Base-by-base conservation (phyloP, 2,329 filamentous ascomycete genomes). In the Xylariaceae sp. region DNA sequence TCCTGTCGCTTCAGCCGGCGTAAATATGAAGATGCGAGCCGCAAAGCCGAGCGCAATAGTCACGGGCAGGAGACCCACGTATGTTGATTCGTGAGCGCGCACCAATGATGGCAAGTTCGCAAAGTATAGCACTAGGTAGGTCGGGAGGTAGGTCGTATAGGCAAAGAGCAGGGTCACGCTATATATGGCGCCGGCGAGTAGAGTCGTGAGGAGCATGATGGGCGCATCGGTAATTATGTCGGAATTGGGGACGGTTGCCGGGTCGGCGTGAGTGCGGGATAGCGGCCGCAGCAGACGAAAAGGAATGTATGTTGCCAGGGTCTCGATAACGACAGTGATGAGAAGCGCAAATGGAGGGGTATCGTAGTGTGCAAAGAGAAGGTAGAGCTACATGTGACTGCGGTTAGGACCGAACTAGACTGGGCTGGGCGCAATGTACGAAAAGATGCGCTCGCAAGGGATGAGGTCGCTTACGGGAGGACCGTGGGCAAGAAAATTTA, bases 311-410 rank as follows among this genome's bases (percentile, higher is more conserved):
- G 83, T 82, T 2, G 88, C 83, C 55, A 85, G 63, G 49, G 88
- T 74, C 63, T 92, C 87, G 63, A 92, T 86, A 32, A 73, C 69
- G 47, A 90, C 78, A 34, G 83, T 83, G 37, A 80, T 74, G 29
- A 84, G 65, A 18, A 85, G 78, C 0, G 87, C 86, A 49, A 75
- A 70, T 22, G 80, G 74, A 22, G 80, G 79, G 61, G 95, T 78
- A 34, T 77, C 72, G 78, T 95, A 96, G 75, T 95, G 96, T 49
- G 84, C 84, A 29, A 78, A 77, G 26, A 95, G 77, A 41, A 96
- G 83, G 67, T 88, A 88, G 58, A 87, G 82, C 82, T 85, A 60
- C 42, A 41, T 30, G 16, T 21, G 22, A 34, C 26, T 16, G 30
- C 21, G 12, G 30, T 59, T 7, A 57, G 51, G 41, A 44, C 12